These are phyloP conservation scores for Arabidopsis suecica DNA, from an alignment of 345 rosid genomes.

Conservation along the genomic window DNA sequence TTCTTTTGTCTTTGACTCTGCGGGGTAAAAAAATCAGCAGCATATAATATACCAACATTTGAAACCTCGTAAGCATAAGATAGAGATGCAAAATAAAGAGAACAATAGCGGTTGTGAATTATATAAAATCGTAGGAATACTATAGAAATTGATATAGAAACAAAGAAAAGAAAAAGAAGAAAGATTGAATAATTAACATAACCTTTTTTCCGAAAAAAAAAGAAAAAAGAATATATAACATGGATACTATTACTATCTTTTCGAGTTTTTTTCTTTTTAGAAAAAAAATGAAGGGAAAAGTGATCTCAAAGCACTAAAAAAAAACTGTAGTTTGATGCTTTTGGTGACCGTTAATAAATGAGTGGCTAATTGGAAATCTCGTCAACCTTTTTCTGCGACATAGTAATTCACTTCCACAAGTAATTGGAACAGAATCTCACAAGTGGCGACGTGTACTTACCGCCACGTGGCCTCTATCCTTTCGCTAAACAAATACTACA, in stretches of 20 bases:
- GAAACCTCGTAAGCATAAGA: neutral
- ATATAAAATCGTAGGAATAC: neutral
- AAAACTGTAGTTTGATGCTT: conserved; percentile 31
- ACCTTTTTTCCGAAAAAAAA: too few relatives aligned
- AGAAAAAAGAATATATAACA: too few relatives aligned
- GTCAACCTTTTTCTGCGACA: conserved; percentile 41
- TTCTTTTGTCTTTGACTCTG: neutral
- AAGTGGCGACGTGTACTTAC: conserved; percentile 16
- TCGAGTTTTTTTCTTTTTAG: neutral
- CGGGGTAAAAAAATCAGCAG: neutral
- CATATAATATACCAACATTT: neutral
- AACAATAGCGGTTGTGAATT: neutral
- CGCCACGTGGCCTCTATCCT: conserved; percentile 14
- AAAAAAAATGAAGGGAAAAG: neutral
- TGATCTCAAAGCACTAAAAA: conserved; percentile 22
- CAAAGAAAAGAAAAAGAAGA: too few relatives aligned
- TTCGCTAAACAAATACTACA: conserved; percentile 3
- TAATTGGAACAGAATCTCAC: conserved; percentile 44
- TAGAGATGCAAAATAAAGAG: neutral
- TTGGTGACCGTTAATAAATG: conserved; percentile 39
- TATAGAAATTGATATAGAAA: too few relatives aligned
- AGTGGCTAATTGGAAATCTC: conserved; percentile 34
- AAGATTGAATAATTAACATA: too few relatives aligned
- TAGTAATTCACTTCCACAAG: conserved; percentile 42
- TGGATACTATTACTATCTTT: neutral